Evolutionary conservation across 345 rosid genomes (phyloP).

Genomic region (Populus davidiana): DNA sequence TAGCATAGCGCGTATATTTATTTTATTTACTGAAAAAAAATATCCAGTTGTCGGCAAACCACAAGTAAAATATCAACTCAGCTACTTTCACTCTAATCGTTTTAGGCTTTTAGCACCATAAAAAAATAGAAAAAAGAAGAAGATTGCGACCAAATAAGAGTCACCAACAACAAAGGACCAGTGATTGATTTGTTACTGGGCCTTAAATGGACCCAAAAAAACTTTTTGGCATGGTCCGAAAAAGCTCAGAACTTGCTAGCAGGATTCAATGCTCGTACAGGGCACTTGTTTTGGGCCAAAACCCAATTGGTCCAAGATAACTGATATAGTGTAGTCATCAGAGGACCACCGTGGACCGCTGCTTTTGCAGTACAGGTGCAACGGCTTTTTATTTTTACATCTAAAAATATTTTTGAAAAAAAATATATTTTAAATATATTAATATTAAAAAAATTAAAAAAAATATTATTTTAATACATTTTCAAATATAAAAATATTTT

Average conservation of each 20-base stretch:
- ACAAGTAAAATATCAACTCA: too few species aligned
- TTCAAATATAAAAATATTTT: too few species aligned
- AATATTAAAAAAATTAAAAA: too few species aligned
- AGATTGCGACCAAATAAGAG: not conserved
- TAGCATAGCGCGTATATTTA: too few species aligned
- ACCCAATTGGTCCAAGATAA: not conserved
- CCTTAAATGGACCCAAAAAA: not conserved
- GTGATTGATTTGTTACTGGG: not conserved
- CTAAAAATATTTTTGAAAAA: too few species aligned
- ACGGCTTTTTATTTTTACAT: not conserved
- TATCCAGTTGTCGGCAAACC: too few species aligned
- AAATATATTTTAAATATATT: too few species aligned
- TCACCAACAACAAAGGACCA: not conserved
- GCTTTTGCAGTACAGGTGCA: not conserved
- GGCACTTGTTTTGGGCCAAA: not conserved
- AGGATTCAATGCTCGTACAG: not conserved
- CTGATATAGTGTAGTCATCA: not conserved
- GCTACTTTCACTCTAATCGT: too few species aligned
- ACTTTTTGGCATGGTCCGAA: not conserved
- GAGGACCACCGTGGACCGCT: not conserved
- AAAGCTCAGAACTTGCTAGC: not conserved
- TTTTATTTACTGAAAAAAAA: too few species aligned
- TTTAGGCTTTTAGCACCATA: too few species aligned
- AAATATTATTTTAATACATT: too few species aligned
- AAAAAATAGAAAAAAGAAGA: too few species aligned